phyloP scores from a whole-genome alignment of 2,329 filamentous ascomycete species.

The Ceratocystiopsis brevicomis region DNA sequence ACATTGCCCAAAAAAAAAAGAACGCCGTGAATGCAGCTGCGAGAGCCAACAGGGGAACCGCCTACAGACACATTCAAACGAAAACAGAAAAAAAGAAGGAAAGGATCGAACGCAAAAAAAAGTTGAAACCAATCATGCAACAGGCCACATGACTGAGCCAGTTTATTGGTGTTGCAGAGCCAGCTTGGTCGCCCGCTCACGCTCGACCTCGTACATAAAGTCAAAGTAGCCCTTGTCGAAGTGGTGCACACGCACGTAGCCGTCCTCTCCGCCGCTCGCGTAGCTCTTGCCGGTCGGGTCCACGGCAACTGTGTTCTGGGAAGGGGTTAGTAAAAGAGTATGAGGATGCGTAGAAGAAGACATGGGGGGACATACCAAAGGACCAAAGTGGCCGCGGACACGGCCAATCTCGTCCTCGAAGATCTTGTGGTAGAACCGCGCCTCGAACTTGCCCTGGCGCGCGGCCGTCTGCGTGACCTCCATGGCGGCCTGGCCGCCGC shows the following conservation, averaged over 20 bases:
- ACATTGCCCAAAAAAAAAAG: too few relatives aligned
- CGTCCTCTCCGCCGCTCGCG: slow-evolving; percentile 90
- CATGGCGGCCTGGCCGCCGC: slow-evolving; percentile 96
- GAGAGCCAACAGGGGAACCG: too few relatives aligned
- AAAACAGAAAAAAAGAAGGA: too few relatives aligned
- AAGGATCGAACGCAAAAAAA: too few relatives aligned
- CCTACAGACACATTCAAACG: too few relatives aligned
- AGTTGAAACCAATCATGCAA: too few relatives aligned
- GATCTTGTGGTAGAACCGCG: slow-evolving; percentile 98
- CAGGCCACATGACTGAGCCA: too few relatives aligned
- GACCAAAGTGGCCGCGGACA: slow-evolving; percentile 93
- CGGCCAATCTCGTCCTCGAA: slow-evolving; percentile 97
- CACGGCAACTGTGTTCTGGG: slow-evolving; percentile 73
- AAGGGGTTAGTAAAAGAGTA: neutral
- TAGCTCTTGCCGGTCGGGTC: slow-evolving; percentile 86
- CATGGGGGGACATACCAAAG: slow-evolving; percentile 30
- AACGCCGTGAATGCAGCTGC: too few relatives aligned
- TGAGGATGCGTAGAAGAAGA: too few relatives aligned
- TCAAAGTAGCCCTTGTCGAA: slow-evolving; percentile 99
- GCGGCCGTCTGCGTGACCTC: slow-evolving; percentile 90
- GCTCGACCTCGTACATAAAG: slow-evolving; percentile 96
- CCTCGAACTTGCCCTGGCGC: slow-evolving; percentile 97
- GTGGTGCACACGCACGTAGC: slow-evolving; percentile 94
- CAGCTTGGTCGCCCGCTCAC: slow-evolving; percentile 43
- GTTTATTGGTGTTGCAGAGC: slow-evolving; percentile 8